Evolutionary conservation across 176 grass and related monocot genomes (phyloP), one percentile per base, ranked within the genome.

Genomic region (Microstegium vimineum): DNA sequence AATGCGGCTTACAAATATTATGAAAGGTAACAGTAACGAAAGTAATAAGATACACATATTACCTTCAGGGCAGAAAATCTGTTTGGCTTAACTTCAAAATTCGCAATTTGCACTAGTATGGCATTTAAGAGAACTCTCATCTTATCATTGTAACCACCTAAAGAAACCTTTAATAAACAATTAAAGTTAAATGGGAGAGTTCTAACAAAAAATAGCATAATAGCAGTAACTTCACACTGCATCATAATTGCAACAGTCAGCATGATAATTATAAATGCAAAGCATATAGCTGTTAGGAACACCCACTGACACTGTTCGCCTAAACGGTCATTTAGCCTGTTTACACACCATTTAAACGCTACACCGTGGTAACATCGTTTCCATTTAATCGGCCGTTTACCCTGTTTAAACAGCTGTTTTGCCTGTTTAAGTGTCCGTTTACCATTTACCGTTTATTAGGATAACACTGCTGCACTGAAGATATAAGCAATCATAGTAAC

Each of bases 141-240:
- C 83, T 94, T 97, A 73, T 97, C 86, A 92, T 94, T 97, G 76
- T 94, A 97, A 85, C 94, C 94, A 77, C 57, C 80, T 59, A 94
- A 61, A 30, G 43, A 79, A 47, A 94, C 86, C 94, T 97, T 77
- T 20, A 52, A 52, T 52, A 88, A 76, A 83, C 18, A 85, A 54
- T 66, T 23, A 60, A 32, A 66, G 35, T 40, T 59, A 75, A 81
- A 42, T 46, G 10, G 33, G 69, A 73, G 22, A 74, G 36, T 41
- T 69, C 2, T 11, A 81, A 71, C 41, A 25, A 47, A 75, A 28
- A 25, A 47, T 69, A 28, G 25, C 11, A 23, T 57, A 67, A 78
- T 59, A 45, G 16, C 26, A 79, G 13, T 38, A 84, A 59, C 23
- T 32, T 83, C 10, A 20, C 6, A 82, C 62, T 82, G 45, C 73